Evolutionary conservation across 306 rosid species (phyloP).

Genomic region (Castanospermum australe): DNA sequence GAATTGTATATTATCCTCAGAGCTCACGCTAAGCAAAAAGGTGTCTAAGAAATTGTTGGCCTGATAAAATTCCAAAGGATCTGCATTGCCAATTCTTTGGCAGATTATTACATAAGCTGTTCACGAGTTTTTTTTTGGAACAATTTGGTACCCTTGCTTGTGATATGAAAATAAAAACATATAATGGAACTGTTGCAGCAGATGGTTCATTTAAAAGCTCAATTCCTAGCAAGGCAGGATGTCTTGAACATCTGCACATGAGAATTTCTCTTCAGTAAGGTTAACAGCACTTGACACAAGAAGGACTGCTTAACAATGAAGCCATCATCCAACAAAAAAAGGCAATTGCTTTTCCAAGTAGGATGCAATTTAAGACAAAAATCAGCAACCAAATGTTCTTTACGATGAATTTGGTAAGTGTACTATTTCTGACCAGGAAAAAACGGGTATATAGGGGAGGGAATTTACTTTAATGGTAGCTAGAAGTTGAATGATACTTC

Average conservation of each 20-base stretch:
- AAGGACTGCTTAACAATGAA: not conserved
- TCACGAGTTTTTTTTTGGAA: constrained; percentile 53
- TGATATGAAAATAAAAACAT: constrained; percentile 55
- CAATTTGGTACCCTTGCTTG: constrained; percentile 58
- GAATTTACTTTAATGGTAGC: not conserved
- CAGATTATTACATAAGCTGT: constrained; percentile 59
- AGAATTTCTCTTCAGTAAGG: not conserved
- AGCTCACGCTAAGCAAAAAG: constrained; percentile 51
- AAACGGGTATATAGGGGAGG: not conserved
- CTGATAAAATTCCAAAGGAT: constrained; percentile 61
- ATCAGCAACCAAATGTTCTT: not conserved
- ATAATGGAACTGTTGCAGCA: constrained; percentile 50
- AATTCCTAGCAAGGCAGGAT: constrained; percentile 64
- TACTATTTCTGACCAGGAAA: too few species aligned
- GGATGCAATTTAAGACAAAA: not conserved
- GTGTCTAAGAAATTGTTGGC: constrained; percentile 63
- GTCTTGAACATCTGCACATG: constrained; percentile 50
- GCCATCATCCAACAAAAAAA: not conserved
- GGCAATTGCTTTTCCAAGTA: not conserved
- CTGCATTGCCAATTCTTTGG: constrained; percentile 72
- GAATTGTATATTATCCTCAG: constrained; percentile 49
- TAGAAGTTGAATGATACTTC: not conserved
- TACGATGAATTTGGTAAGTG: not conserved
- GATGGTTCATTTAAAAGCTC: constrained; percentile 74
- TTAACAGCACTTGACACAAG: too few species aligned